Percentiles rank a stretch among this genome's conserved stretches.
Conservation (phyloP, 768 basidiomycete species). For the Cystofilobasidium macerans region DNA sequence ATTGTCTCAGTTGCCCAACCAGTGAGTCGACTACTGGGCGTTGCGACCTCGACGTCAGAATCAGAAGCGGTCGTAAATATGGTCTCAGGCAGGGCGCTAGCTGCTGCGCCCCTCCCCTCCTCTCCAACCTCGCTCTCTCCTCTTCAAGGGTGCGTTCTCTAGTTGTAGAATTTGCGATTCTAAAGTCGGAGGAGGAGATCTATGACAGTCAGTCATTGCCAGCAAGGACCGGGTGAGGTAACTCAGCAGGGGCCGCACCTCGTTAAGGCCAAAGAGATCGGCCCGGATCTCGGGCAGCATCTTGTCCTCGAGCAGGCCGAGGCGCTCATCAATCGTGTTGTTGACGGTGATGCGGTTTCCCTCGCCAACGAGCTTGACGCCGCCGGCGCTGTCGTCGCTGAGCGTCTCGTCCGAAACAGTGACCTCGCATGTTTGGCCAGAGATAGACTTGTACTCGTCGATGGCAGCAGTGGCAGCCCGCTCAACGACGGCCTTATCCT, state of each 20-base stretch:
- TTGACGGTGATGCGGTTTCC: conserved; percentile 73
- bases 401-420: conserved; percentile 51
- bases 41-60: too few relatives aligned
- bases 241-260: conserved; percentile 9
- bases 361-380: conserved; percentile 63
- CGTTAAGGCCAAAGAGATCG: conserved; percentile 76
- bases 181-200: conserved; percentile 32
- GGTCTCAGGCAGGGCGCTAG: too few relatives aligned
- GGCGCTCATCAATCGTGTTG: conserved; percentile 85
- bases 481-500: conserved; percentile 53
- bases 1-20: too few relatives aligned
- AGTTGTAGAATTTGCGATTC: conserved; percentile 78
- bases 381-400: conserved; percentile 71
- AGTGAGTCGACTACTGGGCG: too few relatives aligned
- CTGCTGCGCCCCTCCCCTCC: too few relatives aligned
- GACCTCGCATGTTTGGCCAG: conserved; percentile 54
- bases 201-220: not conserved
- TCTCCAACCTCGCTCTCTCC: not conserved
- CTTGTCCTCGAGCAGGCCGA: conserved; percentile 82
- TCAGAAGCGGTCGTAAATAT: too few relatives aligned
- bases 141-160: not conserved
- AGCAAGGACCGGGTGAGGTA: not conserved
- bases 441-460: conserved; percentile 60
- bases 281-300: conserved; percentile 91
- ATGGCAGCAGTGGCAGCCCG: conserved; percentile 58